Evolutionary conservation across 352 stramenopile genomes (phyloP).

Genomic region (Pilasporangium apinafurcum): DNA sequence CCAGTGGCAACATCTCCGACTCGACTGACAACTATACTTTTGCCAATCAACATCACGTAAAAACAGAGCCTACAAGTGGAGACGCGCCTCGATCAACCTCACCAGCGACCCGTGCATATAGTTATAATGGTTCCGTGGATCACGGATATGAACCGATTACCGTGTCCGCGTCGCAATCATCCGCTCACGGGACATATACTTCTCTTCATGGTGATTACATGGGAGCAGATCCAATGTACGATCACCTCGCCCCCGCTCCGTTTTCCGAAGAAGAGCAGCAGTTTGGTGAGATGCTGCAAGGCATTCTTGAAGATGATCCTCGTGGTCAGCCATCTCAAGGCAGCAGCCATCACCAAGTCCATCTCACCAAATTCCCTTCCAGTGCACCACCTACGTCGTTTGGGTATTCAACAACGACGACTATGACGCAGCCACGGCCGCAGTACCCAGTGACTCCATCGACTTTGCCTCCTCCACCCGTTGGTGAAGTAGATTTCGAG

Average conservation of each 20-base stretch:
- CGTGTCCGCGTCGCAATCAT: slow-evolving; percentile 8
- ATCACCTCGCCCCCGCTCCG: slow-evolving; percentile 42
- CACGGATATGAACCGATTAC: slow-evolving; percentile 8
- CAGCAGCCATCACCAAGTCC: too few species aligned
- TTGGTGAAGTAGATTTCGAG: slow-evolving; percentile 17
- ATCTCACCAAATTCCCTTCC: too few species aligned
- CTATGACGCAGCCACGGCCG: slow-evolving; percentile 6
- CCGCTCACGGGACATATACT: slow-evolving; percentile 17
- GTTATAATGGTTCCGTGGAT: background rate
- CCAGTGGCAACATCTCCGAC: slow-evolving; percentile 2
- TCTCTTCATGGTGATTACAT: slow-evolving; percentile 18
- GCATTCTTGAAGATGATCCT: slow-evolving; percentile 65
- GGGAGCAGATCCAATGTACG: slow-evolving; percentile 19
- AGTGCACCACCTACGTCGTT: too few species aligned
- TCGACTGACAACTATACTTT: background rate
- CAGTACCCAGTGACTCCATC: slow-evolving; percentile 14
- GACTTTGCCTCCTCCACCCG: slow-evolving; percentile 8
- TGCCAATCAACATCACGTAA: slow-evolving; percentile 7
- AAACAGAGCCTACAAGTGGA: slow-evolving; percentile 11
- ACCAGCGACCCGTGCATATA: slow-evolving; percentile 15
- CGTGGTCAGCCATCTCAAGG: too few species aligned
- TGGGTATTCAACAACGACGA: background rate
- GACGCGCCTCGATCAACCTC: slow-evolving; percentile 11
- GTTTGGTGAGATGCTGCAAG: slow-evolving; percentile 64
- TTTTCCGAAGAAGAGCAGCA: slow-evolving; percentile 63